A percentile compares a stretch with the other conserved stretches of the same genome.
These are phyloP conservation scores for Nannochloris sp. DNA, from an alignment of 139 green algal genomes.

Conservation along the genomic window DNA sequence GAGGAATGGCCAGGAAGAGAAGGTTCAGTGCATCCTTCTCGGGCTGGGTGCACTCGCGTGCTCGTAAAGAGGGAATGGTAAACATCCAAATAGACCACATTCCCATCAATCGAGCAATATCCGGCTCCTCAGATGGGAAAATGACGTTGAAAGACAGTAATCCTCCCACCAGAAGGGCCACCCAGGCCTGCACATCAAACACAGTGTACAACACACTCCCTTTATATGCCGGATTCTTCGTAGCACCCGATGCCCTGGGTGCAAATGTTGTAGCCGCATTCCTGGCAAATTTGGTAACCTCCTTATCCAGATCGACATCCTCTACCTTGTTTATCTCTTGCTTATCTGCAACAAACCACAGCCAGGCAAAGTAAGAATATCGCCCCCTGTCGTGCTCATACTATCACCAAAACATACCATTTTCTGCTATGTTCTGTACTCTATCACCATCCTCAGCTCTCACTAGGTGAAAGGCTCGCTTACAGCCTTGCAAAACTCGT, in stretches of 20 bases:
- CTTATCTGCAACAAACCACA: neutral
- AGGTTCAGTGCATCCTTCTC: slow-evolving; percentile 97
- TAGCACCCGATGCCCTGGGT: slow-evolving; percentile 57
- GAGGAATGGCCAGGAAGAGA: slow-evolving; percentile 83
- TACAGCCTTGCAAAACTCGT: too few species aligned
- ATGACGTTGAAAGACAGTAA: slow-evolving; percentile 94
- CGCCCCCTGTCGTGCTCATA: neutral
- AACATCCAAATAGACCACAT: slow-evolving; percentile 98
- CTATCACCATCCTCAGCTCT: too few species aligned
- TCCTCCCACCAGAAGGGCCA: slow-evolving; percentile 61
- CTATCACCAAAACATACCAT: too few species aligned
- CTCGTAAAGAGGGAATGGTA: slow-evolving; percentile 83
- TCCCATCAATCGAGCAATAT: slow-evolving; percentile 85
- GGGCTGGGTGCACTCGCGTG: slow-evolving; percentile 72
- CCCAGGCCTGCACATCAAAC: slow-evolving; percentile 78
- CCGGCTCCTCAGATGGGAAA: slow-evolving; percentile 83
- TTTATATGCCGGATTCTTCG: slow-evolving; percentile 79
- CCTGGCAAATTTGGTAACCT: slow-evolving; percentile 49
- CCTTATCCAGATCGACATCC: slow-evolving; percentile 19
- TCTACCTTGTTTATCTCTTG: neutral
- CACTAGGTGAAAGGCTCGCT: too few species aligned
- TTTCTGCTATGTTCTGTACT: too few species aligned
- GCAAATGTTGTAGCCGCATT: slow-evolving; percentile 78
- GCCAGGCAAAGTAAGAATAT: neutral
- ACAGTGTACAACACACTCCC: slow-evolving; percentile 57